Percentiles rank a stretch among this genome's conserved stretches.
Evolutionary conservation across 2,329 filamentous ascomycete genomes (phyloP).

Genomic region (Aspergillus vadensis): DNA sequence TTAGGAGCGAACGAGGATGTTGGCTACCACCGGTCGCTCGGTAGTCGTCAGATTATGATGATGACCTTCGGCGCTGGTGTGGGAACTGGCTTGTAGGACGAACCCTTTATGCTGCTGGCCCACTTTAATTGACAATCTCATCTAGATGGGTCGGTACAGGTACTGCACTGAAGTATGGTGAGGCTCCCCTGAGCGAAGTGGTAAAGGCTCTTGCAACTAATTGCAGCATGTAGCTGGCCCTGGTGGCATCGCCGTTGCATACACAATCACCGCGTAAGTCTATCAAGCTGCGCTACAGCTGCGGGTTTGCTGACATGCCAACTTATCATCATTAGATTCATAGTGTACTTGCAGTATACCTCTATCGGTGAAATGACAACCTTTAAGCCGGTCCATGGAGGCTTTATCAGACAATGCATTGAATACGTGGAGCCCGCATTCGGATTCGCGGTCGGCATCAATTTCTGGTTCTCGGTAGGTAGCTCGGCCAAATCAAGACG

Average conservation of each 20-base stretch:
- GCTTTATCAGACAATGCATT: conserved; percentile 35
- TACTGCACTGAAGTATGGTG: conserved; percentile 36
- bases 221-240: conserved; percentile 29
- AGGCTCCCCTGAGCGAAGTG: neutral
- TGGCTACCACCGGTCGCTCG: conserved; percentile 35
- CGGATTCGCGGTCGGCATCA: conserved; percentile 38
- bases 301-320: neutral
- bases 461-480: conserved; percentile 37
- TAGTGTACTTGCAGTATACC: conserved; percentile 37
- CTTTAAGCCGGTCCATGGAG: conserved; percentile 37
- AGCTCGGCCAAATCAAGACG: conserved; percentile 19
- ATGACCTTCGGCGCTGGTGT: conserved; percentile 43
- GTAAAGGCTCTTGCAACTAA: neutral
- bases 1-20: conserved; percentile 19
- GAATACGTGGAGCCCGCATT: conserved; percentile 34
- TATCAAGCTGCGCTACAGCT: neutral
- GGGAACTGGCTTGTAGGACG: conserved; percentile 31
- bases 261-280: conserved; percentile 34
- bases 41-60: conserved; percentile 41
- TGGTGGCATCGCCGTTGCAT: conserved; percentile 36
- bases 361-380: conserved; percentile 36
- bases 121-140: neutral
- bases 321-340: conserved; percentile 22
- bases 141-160: conserved; percentile 38
- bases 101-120: too few relatives aligned